Percentiles rank a stretch among this genome's conserved stretches.
Conservation (phyloP, 1,284 basidiomycete genomes). For the Trichosporon sp. region DNA sequence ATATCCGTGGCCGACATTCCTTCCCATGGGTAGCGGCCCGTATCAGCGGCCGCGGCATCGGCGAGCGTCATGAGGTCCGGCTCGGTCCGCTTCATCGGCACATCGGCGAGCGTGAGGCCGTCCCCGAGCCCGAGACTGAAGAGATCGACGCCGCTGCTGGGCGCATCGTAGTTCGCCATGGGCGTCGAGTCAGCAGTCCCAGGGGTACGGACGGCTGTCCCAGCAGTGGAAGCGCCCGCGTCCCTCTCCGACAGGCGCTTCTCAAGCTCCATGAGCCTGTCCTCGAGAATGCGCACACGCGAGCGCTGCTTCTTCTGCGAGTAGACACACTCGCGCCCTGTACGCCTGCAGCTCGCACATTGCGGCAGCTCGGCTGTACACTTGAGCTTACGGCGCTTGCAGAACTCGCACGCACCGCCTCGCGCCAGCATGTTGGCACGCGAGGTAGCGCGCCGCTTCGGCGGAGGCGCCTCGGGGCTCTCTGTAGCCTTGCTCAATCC, state of each 20-base stretch:
- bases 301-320: slow-evolving; percentile 44
- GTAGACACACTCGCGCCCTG: slow-evolving; percentile 41
- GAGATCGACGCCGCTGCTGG: slow-evolving; percentile 9
- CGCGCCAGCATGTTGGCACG: slow-evolving; percentile 42
- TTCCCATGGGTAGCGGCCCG: slow-evolving; percentile 26
- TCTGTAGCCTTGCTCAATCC: background rate
- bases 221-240: background rate
- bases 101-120: slow-evolving; percentile 8
- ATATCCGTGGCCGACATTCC: slow-evolving; percentile 27
- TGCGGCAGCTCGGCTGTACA: slow-evolving; percentile 43
- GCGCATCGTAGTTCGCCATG: background rate
- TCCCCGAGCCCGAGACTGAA: slow-evolving; percentile 5
- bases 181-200: background rate
- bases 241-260: slow-evolving; percentile 17
- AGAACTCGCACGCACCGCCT: slow-evolving; percentile 48
- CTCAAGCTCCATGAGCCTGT: slow-evolving; percentile 42
- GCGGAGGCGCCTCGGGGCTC: background rate
- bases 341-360: slow-evolving; percentile 38
- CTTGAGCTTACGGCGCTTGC: slow-evolving; percentile 46
- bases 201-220: too few relatives aligned
- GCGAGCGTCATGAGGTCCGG: slow-evolving; percentile 48
- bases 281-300: slow-evolving; percentile 40
- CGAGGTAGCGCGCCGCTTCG: slow-evolving; percentile 38
- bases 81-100: slow-evolving; percentile 9
- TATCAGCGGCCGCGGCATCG: slow-evolving; percentile 41